These are phyloP conservation scores for Kwoniella sp. DNA, from an alignment of 768 basidiomycete species.

Conservation along the genomic window DNA sequence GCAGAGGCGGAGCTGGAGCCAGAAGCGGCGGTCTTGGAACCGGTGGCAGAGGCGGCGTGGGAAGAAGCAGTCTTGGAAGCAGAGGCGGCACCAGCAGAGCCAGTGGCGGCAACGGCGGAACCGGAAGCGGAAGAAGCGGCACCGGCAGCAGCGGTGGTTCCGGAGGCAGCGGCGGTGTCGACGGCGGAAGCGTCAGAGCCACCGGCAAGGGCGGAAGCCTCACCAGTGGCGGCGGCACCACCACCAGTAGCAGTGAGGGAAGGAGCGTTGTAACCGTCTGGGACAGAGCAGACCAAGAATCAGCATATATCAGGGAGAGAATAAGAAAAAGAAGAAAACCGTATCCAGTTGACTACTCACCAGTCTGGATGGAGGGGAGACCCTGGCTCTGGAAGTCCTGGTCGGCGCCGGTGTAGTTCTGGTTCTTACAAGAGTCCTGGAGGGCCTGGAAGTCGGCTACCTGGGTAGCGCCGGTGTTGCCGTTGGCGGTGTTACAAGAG, in stretches of 20 bases:
- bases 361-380: conserved; percentile 36
- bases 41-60: background rate
- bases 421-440: conserved; percentile 47
- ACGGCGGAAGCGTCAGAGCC: conserved; percentile 11
- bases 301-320: background rate
- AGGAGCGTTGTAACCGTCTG: conserved; percentile 44
- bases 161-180: conserved; percentile 23
- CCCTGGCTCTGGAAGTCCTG: conserved; percentile 35
- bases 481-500: conserved; percentile 54
- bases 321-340: background rate
- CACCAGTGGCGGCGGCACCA: conserved; percentile 45
- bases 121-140: conserved; percentile 7
- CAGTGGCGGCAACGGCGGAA: conserved; percentile 10
- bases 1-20: background rate
- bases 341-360: no score
- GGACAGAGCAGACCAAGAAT: background rate
- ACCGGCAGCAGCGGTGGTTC: conserved; percentile 19
- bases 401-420: conserved; percentile 51
- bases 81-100: conserved; percentile 5
- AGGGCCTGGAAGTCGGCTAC: conserved; percentile 51
- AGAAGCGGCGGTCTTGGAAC: conserved; percentile 7
- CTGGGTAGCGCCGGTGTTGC: conserved; percentile 50
- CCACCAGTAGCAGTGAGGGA: conserved; percentile 48
- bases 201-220: conserved; percentile 21
- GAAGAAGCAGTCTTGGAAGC: conserved; percentile 5